These are phyloP conservation scores for Phyllosticta citrichinensis DNA, from an alignment of 2,329 filamentous ascomycete species.

Conservation along the genomic window DNA sequence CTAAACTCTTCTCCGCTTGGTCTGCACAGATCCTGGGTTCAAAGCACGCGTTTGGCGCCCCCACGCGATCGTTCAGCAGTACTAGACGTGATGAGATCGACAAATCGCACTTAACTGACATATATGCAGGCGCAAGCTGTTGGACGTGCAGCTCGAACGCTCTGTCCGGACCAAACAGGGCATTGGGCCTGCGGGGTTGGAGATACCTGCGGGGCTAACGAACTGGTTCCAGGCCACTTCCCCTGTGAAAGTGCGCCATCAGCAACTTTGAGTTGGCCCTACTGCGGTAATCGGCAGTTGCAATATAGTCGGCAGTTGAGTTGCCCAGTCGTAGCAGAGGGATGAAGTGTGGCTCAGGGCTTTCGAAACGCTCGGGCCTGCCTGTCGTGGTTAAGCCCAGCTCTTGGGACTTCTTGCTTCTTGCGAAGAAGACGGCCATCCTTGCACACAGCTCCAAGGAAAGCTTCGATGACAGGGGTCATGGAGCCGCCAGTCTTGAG, in stretches of 20 bases:
- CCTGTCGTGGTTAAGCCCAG: neutral
- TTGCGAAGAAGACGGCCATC: neutral
- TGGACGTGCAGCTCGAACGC: neutral
- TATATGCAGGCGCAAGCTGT: neutral
- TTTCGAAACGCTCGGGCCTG: neutral
- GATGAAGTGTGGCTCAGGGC: neutral
- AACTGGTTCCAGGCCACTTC: neutral
- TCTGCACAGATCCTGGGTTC: neutral
- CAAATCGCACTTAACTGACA: neutral
- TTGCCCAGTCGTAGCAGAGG: neutral
- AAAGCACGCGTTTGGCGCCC: neutral
- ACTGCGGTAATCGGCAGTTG: neutral
- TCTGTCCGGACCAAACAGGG: neutral
- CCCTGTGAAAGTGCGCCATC: neutral
- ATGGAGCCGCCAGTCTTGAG: neutral
- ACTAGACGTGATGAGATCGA: neutral
- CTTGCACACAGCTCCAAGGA: neutral
- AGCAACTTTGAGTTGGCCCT: neutral
- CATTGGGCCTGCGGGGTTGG: neutral
- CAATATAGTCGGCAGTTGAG: neutral
- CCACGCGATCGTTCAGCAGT: neutral
- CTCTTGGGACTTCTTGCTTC: neutral
- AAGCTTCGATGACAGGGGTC: neutral
- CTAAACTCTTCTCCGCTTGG: neutral
- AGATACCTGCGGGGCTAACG: neutral